Conservation (phyloP, 23 red algal genomes). For the Cyanidium caldarium region DNA sequence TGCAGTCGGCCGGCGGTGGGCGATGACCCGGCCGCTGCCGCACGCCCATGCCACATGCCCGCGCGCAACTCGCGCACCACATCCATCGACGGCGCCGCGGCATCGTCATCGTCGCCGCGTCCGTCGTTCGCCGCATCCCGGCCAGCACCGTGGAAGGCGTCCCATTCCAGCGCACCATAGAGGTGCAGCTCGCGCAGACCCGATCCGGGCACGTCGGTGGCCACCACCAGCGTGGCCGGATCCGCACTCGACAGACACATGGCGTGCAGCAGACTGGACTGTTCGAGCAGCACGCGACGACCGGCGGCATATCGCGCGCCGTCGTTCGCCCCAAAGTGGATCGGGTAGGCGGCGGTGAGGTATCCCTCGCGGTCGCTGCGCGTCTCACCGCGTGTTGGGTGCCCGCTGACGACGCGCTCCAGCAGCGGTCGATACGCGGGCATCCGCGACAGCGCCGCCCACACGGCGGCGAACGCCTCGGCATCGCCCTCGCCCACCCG, state of each 20-base stretch:
- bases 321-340: no score
- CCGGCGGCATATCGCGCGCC: no score
- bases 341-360: no score
- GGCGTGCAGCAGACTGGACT: background rate
- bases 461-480: no score
- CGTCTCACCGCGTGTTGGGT: no score
- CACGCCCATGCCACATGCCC: conserved; percentile 4
- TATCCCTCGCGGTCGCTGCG: no score
- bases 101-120: background rate
- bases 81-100: background rate
- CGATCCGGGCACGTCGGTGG: background rate
- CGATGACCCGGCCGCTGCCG: background rate
- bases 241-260: background rate
- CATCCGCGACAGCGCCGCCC: no score
- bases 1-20: background rate
- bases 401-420: no score
- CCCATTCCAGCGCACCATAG: no score
- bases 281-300: background rate
- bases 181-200: background rate
- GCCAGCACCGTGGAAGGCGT: background rate
- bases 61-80: background rate
- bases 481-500: no score
- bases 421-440: no score
- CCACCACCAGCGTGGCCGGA: background rate
- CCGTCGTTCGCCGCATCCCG: background rate